Percentiles rank a stretch among this genome's conserved stretches.
phyloP scores from a whole-genome alignment of 768 basidiomycete species.

The Russula dissimulans region DNA sequence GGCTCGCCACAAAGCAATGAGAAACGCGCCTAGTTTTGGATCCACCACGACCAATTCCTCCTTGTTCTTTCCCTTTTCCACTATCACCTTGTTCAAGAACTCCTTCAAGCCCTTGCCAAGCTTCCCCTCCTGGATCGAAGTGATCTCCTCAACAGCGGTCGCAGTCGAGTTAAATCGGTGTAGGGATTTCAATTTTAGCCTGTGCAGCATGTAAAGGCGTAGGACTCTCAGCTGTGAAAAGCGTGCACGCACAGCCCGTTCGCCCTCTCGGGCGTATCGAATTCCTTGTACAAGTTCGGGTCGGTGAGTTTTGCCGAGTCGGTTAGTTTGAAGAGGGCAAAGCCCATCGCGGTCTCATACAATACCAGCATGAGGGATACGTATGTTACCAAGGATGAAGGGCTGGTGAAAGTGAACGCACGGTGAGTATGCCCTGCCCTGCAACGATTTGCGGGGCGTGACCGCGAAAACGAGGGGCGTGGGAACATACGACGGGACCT shows the following conservation, averaged over 20 bases:
- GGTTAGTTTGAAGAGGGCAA: constrained; percentile 94
- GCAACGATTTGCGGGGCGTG: background rate
- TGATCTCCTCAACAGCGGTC: constrained; percentile 93
- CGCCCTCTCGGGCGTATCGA: constrained; percentile 86
- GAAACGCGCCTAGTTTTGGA: constrained; percentile 70
- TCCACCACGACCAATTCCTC: constrained; percentile 82
- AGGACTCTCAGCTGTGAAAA: background rate
- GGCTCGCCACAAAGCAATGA: background rate
- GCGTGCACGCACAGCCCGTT: constrained; percentile 69
- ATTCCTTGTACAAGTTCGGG: constrained; percentile 84
- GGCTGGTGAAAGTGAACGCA: background rate
- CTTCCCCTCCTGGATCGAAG: constrained; percentile 86
- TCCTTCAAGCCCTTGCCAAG: constrained; percentile 88
- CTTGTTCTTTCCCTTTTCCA: constrained; percentile 86
- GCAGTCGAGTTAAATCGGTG: constrained; percentile 97
- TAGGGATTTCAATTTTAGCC: constrained; percentile 87
- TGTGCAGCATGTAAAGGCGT: constrained; percentile 25
- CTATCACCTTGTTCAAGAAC: constrained; percentile 78
- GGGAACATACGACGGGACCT: too few relatives aligned
- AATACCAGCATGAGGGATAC: constrained; percentile 73
- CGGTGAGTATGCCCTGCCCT: background rate
- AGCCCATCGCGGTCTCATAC: constrained; percentile 93
- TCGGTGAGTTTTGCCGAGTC: constrained; percentile 81
- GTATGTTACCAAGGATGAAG: background rate
- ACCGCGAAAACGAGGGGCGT: background rate